Evolutionary conservation across 1,284 basidiomycete species (phyloP).

Genomic region (Inonotus hispidus): DNA sequence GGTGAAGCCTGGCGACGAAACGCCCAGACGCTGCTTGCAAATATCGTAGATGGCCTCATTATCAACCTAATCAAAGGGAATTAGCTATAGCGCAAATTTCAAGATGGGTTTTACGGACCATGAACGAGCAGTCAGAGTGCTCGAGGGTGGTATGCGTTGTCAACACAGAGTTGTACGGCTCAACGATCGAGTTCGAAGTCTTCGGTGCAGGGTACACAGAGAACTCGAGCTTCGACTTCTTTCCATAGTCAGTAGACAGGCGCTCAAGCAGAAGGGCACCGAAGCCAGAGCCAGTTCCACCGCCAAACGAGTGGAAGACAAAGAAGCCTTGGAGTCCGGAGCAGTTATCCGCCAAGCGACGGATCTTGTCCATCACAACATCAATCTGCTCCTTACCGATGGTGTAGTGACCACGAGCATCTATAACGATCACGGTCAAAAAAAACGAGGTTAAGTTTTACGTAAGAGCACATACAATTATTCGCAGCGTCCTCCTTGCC

Average conservation of each 20-base stretch:
- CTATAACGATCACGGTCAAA: constrained; percentile 35
- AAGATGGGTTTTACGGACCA: constrained; percentile 45
- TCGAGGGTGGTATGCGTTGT: constrained; percentile 99
- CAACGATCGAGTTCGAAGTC: constrained; percentile 94
- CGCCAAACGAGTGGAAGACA: constrained; percentile 99
- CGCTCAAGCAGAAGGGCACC: constrained; percentile 96
- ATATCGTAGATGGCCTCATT: constrained; percentile 99
- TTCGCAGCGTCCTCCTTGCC: constrained; percentile 99
- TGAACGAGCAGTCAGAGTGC: constrained; percentile 99
- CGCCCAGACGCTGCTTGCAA: constrained; percentile 92
- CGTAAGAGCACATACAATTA: constrained; percentile 68
- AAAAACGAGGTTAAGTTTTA: constrained; percentile 9
- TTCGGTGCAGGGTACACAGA: constrained; percentile 96
- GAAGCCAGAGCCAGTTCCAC: constrained; percentile 99
- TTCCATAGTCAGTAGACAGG: constrained; percentile 96
- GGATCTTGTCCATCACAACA: constrained; percentile 92
- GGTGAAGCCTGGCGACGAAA: constrained; percentile 83
- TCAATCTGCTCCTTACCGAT: constrained; percentile 94
- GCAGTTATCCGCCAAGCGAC: constrained; percentile 96
- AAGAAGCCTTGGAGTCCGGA: constrained; percentile 99
- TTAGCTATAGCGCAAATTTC: background rate
- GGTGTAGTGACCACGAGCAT: constrained; percentile 98
- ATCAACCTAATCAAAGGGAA: constrained; percentile 58
- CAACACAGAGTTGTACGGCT: constrained; percentile 98
- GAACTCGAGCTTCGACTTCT: constrained; percentile 99